Percentiles rank a stretch among this genome's conserved stretches.
phyloP scores from a whole-genome alignment of 176 grass and related monocot genomes.

The Hsuehochloa calcarea region DNA sequence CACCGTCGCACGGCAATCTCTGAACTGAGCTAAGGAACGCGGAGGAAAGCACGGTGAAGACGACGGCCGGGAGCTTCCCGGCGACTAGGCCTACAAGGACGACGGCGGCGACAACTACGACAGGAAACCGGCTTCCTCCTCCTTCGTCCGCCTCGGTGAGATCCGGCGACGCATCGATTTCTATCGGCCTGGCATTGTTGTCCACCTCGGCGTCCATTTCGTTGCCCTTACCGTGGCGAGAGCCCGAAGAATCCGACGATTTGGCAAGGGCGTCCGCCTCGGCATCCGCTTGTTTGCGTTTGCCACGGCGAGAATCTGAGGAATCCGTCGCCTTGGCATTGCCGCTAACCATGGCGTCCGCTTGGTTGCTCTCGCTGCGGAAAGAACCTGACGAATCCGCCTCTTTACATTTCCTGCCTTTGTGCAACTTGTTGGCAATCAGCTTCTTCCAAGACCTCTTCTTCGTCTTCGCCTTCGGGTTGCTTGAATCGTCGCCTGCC shows the following conservation, averaged over 20 bases:
- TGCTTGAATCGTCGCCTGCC: slow-evolving; percentile 10
- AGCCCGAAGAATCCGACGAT: not conserved
- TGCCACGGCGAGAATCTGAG: not conserved
- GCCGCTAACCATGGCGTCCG: slow-evolving; percentile 14
- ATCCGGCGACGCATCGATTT: not conserved
- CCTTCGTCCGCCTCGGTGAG: not conserved
- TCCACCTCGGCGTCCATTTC: not conserved
- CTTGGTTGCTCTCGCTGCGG: slow-evolving; percentile 24
- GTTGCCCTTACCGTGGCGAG: not conserved
- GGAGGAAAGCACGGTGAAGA: slow-evolving; percentile 49
- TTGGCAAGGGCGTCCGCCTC: not conserved
- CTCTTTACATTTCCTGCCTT: slow-evolving; percentile 1
- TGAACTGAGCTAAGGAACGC: slow-evolving; percentile 29
- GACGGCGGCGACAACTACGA: slow-evolving; percentile 29
- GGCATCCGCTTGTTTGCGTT: not conserved
- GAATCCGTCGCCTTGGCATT: slow-evolving; percentile 19
- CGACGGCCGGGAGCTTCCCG: slow-evolving; percentile 59
- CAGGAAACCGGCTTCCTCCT: slow-evolving; percentile 3
- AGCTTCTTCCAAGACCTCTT: slow-evolving; percentile 58
- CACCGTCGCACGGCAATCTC: not conserved
- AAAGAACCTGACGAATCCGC: not conserved
- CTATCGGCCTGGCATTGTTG: not conserved
- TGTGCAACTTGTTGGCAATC: slow-evolving; percentile 41
- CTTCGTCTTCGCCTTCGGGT: slow-evolving; percentile 37
- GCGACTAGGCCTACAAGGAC: slow-evolving; percentile 59